Evolutionary conservation across 768 basidiomycete genomes (phyloP).

Genomic region (Agrocybe chaxingu): DNA sequence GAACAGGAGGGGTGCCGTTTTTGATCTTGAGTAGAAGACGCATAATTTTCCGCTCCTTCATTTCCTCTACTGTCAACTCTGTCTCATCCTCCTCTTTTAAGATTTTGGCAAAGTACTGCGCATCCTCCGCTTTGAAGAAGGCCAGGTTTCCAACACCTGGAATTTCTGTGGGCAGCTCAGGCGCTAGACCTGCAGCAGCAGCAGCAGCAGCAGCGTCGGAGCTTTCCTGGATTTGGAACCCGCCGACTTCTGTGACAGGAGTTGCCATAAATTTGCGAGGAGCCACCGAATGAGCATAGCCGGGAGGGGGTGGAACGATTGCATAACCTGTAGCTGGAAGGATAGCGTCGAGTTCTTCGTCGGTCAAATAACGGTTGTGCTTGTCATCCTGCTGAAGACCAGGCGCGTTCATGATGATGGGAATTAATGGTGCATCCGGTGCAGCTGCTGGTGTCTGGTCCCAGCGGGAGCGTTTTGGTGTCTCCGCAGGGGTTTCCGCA

Average conservation of each 20-base stretch:
- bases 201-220: conserved; percentile 86
- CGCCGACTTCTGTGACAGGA: conserved; percentile 58
- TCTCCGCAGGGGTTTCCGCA: conserved; percentile 62
- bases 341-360: conserved; percentile 92
- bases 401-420: conserved; percentile 87
- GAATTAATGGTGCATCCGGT: conserved; percentile 66
- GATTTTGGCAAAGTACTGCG: conserved; percentile 96
- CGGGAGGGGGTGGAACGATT: conserved; percentile 91
- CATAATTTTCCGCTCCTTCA: conserved; percentile 99
- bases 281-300: conserved; percentile 78
- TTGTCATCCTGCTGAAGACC: conserved; percentile 91
- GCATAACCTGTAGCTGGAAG: conserved; percentile 85
- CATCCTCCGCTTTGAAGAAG: conserved; percentile 98
- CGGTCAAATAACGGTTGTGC: conserved; percentile 92
- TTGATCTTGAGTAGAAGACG: conserved; percentile 96
- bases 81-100: conserved; percentile 94
- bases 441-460: conserved; percentile 83
- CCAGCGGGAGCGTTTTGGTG: conserved; percentile 93
- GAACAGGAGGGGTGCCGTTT: conserved; percentile 97
- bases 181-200: conserved; percentile 88
- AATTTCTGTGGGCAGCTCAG: conserved; percentile 95
- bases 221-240: conserved; percentile 96
- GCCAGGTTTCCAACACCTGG: conserved; percentile 96
- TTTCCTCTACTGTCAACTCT: conserved; percentile 89
- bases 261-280: conserved; percentile 63